These are phyloP conservation scores for Ceratobasidium sp. DNA, from an alignment of 1,284 basidiomycete species.

Conservation along the genomic window DNA sequence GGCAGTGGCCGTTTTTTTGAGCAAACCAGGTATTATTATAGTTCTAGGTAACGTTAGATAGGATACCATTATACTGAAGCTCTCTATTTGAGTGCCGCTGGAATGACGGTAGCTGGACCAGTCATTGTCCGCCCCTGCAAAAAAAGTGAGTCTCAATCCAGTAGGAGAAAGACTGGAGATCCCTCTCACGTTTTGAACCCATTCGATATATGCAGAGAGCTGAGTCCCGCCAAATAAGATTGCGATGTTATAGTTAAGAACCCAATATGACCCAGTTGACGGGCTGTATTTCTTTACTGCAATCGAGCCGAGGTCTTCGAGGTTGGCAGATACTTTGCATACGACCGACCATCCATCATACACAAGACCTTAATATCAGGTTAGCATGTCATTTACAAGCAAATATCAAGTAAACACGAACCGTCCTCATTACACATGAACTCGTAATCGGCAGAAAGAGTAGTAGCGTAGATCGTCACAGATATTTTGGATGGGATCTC, in stretches of 20 bases:
- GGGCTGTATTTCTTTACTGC: background rate
- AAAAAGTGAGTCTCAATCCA: background rate
- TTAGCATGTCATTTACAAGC: no score
- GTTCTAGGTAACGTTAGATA: no score
- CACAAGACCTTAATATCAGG: background rate
- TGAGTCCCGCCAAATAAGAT: slow-evolving; percentile 6
- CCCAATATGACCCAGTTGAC: background rate
- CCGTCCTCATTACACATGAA: slow-evolving; percentile 2
- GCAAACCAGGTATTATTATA: no score
- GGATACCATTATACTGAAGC: no score
- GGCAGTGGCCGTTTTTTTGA: no score
- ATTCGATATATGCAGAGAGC: slow-evolving; percentile 11
- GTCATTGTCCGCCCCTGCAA: slow-evolving; percentile 1
- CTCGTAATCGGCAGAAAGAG: background rate
- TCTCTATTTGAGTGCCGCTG: background rate
- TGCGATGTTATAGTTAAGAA: background rate
- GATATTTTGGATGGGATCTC: no score
- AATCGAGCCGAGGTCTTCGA: background rate
- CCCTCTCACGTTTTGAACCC: background rate
- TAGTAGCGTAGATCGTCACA: background rate
- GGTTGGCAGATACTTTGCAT: background rate
- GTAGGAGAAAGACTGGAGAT: no score
- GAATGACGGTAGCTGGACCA: slow-evolving; percentile 8
- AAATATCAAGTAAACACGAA: background rate
- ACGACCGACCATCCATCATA: background rate